Evolutionary conservation across 768 basidiomycete species (phyloP).

Genomic region (Tricholoma furcatifolium): DNA sequence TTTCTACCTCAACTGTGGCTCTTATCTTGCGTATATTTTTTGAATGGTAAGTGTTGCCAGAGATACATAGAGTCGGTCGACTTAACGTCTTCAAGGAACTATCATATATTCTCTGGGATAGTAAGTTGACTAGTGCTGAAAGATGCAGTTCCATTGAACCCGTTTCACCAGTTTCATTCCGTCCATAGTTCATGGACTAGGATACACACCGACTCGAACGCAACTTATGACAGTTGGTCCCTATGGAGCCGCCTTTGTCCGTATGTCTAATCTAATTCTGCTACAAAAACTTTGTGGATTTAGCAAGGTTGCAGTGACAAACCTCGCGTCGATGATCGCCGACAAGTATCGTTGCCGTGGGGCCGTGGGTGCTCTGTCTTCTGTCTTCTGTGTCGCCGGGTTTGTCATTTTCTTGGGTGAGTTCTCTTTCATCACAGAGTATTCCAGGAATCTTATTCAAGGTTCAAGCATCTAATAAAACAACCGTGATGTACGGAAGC

Average conservation of each 20-base stretch:
- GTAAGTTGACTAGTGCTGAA: not conserved
- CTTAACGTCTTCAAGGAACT: not conserved
- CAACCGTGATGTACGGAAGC: constrained; percentile 44
- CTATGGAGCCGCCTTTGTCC: not conserved
- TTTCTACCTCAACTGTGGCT: not conserved
- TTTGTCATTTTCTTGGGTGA: constrained; percentile 54
- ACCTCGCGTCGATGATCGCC: constrained; percentile 41
- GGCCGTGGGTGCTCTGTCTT: constrained; percentile 40
- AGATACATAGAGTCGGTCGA: not conserved
- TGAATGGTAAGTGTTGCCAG: not conserved
- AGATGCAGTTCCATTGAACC: not conserved
- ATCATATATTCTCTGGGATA: not conserved
- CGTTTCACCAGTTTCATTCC: not conserved
- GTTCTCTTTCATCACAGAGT: not conserved
- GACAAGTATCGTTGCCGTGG: constrained; percentile 54
- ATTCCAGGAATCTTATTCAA: constrained; percentile 31
- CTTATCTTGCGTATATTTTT: not conserved
- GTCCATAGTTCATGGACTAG: not conserved
- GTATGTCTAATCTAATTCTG: not conserved
- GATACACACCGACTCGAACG: not conserved
- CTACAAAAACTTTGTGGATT: not conserved
- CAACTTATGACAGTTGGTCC: not conserved
- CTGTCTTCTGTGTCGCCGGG: constrained; percentile 43
- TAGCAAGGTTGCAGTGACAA: not conserved
- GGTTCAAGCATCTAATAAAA: constrained; percentile 20